These are phyloP conservation scores for Fusarium sacchari DNA, from an alignment of 2,329 filamentous ascomycete species.

Conservation along the genomic window DNA sequence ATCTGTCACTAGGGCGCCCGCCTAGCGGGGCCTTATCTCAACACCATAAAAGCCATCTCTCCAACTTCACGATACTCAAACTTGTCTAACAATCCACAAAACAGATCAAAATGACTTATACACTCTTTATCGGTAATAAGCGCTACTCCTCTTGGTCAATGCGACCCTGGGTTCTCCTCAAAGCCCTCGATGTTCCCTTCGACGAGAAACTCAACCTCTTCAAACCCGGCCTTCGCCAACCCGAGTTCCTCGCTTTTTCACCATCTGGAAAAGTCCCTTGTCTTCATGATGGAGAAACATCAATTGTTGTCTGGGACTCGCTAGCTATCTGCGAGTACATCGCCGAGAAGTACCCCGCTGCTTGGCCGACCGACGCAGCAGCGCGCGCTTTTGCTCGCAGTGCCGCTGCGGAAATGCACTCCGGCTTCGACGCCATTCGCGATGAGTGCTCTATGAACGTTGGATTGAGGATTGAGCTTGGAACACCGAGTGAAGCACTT, in stretches of 20 bases:
- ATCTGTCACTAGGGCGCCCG: constrained; percentile 7
- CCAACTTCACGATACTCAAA: not conserved
- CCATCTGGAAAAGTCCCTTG: constrained; percentile 56
- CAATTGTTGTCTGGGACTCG: constrained; percentile 56
- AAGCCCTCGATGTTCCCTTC: constrained; percentile 55
- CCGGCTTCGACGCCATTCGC: constrained; percentile 54
- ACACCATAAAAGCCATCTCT: constrained; percentile 12
- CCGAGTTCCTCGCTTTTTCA: constrained; percentile 51
- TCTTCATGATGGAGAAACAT: constrained; percentile 46
- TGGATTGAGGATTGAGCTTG: constrained; percentile 50
- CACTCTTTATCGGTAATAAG: constrained; percentile 56
- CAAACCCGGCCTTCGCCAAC: constrained; percentile 45
- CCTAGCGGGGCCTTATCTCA: not conserved
- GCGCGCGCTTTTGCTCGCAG: constrained; percentile 56
- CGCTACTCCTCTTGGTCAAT: constrained; percentile 60
- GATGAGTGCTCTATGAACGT: constrained; percentile 57
- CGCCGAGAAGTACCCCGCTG: constrained; percentile 54
- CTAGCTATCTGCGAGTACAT: constrained; percentile 60
- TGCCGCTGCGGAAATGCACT: constrained; percentile 60
- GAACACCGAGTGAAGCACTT: constrained; percentile 43
- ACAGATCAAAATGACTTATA: constrained; percentile 46
- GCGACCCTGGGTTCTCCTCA: constrained; percentile 58
- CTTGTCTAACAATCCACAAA: not conserved
- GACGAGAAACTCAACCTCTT: constrained; percentile 52
- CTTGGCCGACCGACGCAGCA: constrained; percentile 53